Percentiles rank a stretch among this genome's conserved stretches.
Conservation (phyloP, 129 eudicot species). For the Flaveria trinervia region DNA sequence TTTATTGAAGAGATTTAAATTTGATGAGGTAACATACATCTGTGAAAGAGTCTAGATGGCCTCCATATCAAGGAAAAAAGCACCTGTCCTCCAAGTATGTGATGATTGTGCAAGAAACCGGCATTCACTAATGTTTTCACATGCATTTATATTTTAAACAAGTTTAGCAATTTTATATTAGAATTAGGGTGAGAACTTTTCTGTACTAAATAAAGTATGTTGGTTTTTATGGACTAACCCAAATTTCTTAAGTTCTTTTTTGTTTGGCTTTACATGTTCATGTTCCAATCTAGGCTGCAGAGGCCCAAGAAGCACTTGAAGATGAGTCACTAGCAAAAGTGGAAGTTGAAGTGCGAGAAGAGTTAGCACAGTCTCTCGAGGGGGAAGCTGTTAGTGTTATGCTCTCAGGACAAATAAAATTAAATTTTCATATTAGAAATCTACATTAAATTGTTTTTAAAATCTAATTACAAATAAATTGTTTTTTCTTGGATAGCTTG, state of each 20-base stretch:
- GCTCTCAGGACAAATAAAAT: neutral
- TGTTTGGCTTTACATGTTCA: conserved; percentile 5
- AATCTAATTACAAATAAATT: neutral
- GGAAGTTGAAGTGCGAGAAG: conserved; percentile 84
- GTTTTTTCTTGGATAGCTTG: conserved; percentile 55
- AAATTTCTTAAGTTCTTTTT: neutral
- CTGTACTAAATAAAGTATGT: neutral
- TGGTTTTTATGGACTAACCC: neutral
- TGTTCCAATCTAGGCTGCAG: conserved; percentile 77
- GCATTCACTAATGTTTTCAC: neutral
- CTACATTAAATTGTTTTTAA: neutral
- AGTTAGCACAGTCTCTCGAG: conserved; percentile 60
- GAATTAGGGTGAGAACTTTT: neutral
- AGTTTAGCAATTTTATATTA: neutral
- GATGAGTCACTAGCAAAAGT: conserved; percentile 80
- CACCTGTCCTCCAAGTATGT: neutral
- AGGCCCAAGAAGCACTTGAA: conserved; percentile 97
- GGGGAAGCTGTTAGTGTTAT: conserved; percentile 72
- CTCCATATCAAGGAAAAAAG: neutral
- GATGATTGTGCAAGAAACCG: neutral
- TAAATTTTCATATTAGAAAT: neutral
- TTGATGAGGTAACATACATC: neutral
- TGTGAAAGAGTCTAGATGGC: neutral
- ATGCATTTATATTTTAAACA: neutral
- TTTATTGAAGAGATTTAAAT: too few relatives aligned